These are phyloP conservation scores for Nakazawaea wickerhamii DNA, from an alignment of 805 yeast species.

Conservation along the genomic window DNA sequence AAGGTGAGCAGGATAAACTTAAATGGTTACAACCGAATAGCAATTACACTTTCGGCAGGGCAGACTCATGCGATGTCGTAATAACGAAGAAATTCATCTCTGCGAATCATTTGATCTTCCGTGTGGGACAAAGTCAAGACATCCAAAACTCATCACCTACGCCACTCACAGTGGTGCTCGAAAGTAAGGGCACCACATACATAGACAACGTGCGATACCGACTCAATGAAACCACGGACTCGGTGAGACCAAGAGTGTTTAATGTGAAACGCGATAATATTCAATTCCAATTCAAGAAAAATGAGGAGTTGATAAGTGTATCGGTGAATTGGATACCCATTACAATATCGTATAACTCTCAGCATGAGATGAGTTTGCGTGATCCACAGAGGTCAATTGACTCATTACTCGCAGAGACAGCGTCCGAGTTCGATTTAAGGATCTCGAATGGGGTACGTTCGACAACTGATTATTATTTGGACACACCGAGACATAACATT, in stretches of 20 bases:
- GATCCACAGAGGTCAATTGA: background rate
- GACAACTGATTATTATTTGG: slow-evolving; percentile 8
- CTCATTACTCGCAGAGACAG: background rate
- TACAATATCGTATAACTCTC: slow-evolving; percentile 1
- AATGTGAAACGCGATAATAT: background rate
- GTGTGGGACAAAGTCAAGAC: slow-evolving; percentile 1
- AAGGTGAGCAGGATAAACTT: background rate
- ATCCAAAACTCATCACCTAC: slow-evolving; percentile 1
- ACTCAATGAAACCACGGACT: slow-evolving; percentile 1
- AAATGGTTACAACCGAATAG: slow-evolving; percentile 7
- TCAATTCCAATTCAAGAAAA: slow-evolving; percentile 4
- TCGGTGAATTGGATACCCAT: slow-evolving; percentile 6
- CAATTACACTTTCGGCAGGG: slow-evolving; percentile 5
- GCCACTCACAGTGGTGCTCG: slow-evolving; percentile 4
- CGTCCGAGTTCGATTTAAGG: slow-evolving; percentile 6
- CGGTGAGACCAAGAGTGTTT: slow-evolving; percentile 6
- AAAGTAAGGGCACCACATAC: slow-evolving; percentile 11
- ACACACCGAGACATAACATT: slow-evolving; percentile 1
- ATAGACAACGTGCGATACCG: slow-evolving; percentile 6
- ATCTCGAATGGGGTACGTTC: slow-evolving; percentile 7
- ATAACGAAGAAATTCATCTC: slow-evolving; percentile 6
- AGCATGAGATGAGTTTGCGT: background rate
- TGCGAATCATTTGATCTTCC: slow-evolving; percentile 3
- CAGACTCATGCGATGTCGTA: background rate
- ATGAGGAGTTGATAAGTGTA: background rate